These are phyloP conservation scores for Pisolithus albus DNA, from an alignment of 768 basidiomycete species.

Conservation along the genomic window DNA sequence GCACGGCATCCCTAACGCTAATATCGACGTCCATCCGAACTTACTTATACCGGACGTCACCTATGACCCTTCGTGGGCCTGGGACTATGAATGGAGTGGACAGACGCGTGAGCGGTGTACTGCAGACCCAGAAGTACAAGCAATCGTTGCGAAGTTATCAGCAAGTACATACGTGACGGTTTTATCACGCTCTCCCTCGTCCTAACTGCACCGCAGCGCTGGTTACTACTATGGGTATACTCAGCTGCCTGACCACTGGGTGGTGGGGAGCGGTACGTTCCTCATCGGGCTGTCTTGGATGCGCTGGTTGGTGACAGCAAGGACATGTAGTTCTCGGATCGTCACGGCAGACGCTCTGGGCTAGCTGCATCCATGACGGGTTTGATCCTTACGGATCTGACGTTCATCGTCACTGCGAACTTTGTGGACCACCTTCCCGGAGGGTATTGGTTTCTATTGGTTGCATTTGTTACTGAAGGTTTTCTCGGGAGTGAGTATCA, in stretches of 20 bases:
- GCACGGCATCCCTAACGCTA: too few relatives aligned
- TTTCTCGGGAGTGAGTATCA: conserved; percentile 54
- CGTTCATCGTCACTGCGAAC: conserved; percentile 57
- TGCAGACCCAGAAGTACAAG: conserved; percentile 65
- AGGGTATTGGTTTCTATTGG: conserved; percentile 72
- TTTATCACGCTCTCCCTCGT: background rate
- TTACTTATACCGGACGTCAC: conserved; percentile 2
- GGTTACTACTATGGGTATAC: conserved; percentile 54
- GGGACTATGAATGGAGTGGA: background rate
- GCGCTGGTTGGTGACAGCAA: background rate
- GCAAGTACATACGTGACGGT: conserved; percentile 39
- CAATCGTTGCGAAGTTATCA: conserved; percentile 59
- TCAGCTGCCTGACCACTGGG: conserved; percentile 72
- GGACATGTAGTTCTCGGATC: conserved; percentile 58
- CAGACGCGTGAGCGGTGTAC: conserved; percentile 37
- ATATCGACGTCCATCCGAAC: background rate
- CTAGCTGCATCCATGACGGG: conserved; percentile 59
- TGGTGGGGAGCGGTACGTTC: conserved; percentile 78
- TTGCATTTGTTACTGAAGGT: conserved; percentile 64
- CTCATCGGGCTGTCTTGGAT: background rate
- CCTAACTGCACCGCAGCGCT: background rate
- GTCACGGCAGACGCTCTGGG: conserved; percentile 61
- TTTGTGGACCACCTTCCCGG: conserved; percentile 61
- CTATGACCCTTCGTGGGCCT: background rate
- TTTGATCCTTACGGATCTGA: conserved; percentile 53